Conservation (phyloP, 73 alveolate genomes). For the Paramecium biaurelia region DNA sequence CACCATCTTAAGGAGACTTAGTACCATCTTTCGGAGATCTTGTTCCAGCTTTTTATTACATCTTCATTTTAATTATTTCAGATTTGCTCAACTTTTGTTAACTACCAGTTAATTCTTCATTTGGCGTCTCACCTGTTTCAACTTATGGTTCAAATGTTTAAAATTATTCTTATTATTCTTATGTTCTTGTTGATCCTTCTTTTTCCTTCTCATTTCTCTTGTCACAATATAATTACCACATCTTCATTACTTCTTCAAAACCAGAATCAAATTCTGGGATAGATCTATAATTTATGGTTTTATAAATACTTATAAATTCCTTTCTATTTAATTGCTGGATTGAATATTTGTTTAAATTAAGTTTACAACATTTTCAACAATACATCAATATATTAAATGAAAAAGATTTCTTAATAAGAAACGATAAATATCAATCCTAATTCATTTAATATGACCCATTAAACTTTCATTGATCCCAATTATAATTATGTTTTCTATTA, state of each 20-base stretch:
- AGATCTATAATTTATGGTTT: neutral
- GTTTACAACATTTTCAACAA: slow-evolving; percentile 49
- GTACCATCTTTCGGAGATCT: neutral
- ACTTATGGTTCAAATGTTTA: neutral
- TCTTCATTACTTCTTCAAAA: slow-evolving; percentile 51
- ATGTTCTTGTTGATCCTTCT: slow-evolving; percentile 10
- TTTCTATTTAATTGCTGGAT: neutral
- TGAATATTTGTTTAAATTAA: neutral
- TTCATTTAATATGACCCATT: slow-evolving; percentile 40
- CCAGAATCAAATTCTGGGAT: slow-evolving; percentile 59
- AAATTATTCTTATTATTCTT: neutral
- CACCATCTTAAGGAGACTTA: neutral
- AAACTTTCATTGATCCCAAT: slow-evolving; percentile 8
- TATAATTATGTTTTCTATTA: neutral
- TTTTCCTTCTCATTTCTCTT: slow-evolving; percentile 41
- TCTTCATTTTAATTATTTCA: slow-evolving; percentile 5
- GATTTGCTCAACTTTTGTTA: neutral
- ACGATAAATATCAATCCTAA: slow-evolving; percentile 50
- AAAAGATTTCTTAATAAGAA: slow-evolving; percentile 54
- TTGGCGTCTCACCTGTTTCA: neutral
- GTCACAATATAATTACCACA: slow-evolving; percentile 57
- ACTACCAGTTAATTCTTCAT: neutral
- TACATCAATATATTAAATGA: slow-evolving; percentile 42
- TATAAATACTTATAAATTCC: slow-evolving; percentile 28
- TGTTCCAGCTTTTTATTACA: neutral